Base-by-base conservation (phyloP, 805 yeast species). In the Blastobotrys parvus region DNA sequence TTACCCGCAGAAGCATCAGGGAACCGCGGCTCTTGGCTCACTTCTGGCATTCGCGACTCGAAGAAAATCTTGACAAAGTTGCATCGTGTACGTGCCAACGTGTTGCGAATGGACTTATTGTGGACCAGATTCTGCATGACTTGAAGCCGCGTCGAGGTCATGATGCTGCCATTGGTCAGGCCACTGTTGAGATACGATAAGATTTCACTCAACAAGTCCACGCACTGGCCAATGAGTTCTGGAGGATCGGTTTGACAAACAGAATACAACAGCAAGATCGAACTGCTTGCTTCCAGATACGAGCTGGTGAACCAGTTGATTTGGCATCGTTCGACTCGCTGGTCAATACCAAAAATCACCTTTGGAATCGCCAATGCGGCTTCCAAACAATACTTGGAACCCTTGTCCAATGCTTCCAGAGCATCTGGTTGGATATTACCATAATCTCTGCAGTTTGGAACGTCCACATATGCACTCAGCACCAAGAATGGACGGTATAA, bases 241-340 rank as follows among this genome's bases (percentile, higher is more conserved):
- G 10, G 20, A 5, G 35, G 5, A 4, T 15, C 20, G 13, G 19
- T 10, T 20, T 17, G 19, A 16, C 35, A 32, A 29, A 38, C 23
- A 2, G 32, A 27, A 22, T 32, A 40, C 20, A 40, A 16, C 17
- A 40, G 18, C 29, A 40, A 19, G 15, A 40, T 32, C 18, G 38
- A 16, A n/a, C 27, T 22, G 2, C 37, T n/a, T 10, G 37, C 29
- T 21, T 40, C 43, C 5, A 40, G 38, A 32, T 34, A 35, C 3
- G 38, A 22, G 31, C 22, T 25, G 19, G 43, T 30, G 22, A 34
- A 40, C 43, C 43, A 40, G 33, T 40, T 40, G 20, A 33, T 17
- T 21, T 40, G 43, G 29, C 33, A 40, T 15, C 43, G 37, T 18
- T 40, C 38, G 7, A 40, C 15, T 13, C 38, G 37, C n/a, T 32